A percentile compares a stretch with the other conserved stretches of the same genome.
Conservation (phyloP, 2,329 filamentous ascomycete genomes). For the Exutisphaerella laricina region DNA sequence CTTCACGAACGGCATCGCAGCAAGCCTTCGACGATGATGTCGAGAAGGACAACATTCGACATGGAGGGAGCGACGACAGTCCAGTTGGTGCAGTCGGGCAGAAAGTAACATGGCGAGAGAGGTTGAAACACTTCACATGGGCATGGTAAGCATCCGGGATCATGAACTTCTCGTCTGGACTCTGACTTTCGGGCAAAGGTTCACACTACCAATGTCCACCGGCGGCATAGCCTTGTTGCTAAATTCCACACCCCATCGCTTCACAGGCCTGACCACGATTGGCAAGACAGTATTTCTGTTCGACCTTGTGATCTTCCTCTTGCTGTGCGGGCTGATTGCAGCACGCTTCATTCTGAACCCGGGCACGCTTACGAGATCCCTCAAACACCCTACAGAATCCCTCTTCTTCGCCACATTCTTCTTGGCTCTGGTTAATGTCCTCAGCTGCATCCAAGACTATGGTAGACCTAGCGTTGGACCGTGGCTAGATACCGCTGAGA, state of each 20-base stretch:
- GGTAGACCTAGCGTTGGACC: conserved; percentile 51
- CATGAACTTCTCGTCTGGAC: too few species aligned
- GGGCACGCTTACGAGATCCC: conserved; percentile 41
- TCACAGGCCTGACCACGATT: conserved; percentile 47
- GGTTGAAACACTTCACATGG: background rate
- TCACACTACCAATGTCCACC: background rate
- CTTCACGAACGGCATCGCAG: background rate
- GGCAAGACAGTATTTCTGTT: conserved; percentile 49
- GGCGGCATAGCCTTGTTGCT: conserved; percentile 34
- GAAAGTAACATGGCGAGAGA: background rate
- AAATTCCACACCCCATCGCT: conserved; percentile 43
- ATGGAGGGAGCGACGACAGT: background rate
- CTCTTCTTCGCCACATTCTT: conserved; percentile 45
- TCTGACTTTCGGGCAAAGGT: background rate
- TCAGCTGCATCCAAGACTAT: conserved; percentile 61
- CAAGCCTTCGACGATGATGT: background rate
- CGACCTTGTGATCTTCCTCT: conserved; percentile 45
- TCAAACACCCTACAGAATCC: conserved; percentile 48
- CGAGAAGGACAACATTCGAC: background rate
- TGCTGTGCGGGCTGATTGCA: conserved; percentile 29
- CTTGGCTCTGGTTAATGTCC: conserved; percentile 42
- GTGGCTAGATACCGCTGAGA: conserved; percentile 53
- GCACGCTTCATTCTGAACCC: conserved; percentile 44
- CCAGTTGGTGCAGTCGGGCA: background rate
- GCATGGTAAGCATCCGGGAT: background rate